Conservation (phyloP, 2,329 filamentous ascomycete species). For the Escovopsis sp. region DNA sequence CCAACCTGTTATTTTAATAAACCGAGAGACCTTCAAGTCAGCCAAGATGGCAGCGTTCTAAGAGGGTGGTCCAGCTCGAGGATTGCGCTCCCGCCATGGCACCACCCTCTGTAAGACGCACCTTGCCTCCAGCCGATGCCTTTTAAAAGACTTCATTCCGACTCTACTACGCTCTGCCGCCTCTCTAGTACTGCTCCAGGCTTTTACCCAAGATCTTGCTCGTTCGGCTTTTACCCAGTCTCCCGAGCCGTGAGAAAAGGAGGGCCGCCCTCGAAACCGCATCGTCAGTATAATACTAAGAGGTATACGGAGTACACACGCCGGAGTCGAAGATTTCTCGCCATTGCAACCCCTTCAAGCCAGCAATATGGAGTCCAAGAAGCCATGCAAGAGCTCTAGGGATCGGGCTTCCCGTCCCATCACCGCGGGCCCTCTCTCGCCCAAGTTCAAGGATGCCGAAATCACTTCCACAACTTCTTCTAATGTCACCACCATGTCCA, state of each 20-base stretch:
- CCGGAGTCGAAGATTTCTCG: no score
- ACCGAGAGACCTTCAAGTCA: background rate
- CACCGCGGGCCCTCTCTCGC: constrained; percentile 9
- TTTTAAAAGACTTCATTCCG: background rate
- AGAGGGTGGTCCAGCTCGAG: constrained; percentile 33
- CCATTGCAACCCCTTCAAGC: background rate
- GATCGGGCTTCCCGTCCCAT: constrained; percentile 6
- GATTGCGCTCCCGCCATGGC: constrained; percentile 34
- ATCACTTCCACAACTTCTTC: background rate
- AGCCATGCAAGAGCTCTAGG: constrained; percentile 10
- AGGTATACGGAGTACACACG: no score
- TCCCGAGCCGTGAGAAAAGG: no score
- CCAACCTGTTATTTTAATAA: background rate
- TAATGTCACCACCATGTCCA: constrained; percentile 22
- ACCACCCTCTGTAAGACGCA: constrained; percentile 36
- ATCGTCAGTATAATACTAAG: no score
- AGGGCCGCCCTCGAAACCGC: no score
- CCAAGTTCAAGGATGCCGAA: background rate
- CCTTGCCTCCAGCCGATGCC: constrained; percentile 1
- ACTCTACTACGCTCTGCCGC: no score
- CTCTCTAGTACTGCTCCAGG: no score
- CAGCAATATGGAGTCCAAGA: constrained; percentile 9
- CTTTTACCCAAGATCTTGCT: no score
- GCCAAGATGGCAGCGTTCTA: constrained; percentile 29
- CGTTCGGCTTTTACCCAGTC: no score